Evolutionary conservation across 2,329 filamentous ascomycete species (phyloP).

Genomic region (Colletotrichum endophyticum): DNA sequence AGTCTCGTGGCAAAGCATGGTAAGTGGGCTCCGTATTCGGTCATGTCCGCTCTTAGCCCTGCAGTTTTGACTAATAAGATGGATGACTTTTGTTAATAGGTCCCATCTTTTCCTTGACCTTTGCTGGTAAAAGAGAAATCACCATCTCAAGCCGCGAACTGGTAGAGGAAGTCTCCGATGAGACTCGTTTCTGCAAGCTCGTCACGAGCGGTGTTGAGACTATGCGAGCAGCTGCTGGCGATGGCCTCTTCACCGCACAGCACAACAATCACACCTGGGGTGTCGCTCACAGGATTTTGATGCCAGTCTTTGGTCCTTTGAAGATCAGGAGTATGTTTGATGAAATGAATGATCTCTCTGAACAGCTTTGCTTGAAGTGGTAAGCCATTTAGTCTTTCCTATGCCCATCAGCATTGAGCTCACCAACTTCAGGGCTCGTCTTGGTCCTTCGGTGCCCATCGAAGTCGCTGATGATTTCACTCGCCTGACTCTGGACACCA

Average conservation of each 20-base stretch:
- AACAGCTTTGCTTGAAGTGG: conserved; percentile 60
- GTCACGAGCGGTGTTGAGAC: not conserved
- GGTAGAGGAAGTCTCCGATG: not conserved
- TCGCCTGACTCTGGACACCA: conserved; percentile 64
- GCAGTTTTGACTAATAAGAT: not conserved
- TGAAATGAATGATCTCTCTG: conserved; percentile 55
- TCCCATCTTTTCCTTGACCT: not conserved
- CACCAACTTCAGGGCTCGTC: conserved; percentile 41
- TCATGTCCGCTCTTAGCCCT: not conserved
- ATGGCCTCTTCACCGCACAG: not conserved
- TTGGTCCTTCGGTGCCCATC: conserved; percentile 46
- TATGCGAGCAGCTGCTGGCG: not conserved
- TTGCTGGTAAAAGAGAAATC: not conserved
- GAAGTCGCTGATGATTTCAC: conserved; percentile 64
- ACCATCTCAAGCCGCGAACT: not conserved
- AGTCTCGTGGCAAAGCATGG: not conserved
- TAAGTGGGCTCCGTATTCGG: not conserved
- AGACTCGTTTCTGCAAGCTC: not conserved
- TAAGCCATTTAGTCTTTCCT: conserved; percentile 35
- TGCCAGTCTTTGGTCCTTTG: conserved; percentile 73
- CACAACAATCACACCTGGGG: conserved; percentile 23
- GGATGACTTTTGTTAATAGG: not conserved
- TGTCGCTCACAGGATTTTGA: conserved; percentile 67
- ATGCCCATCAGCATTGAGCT: not conserved
- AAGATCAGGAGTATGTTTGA: conserved; percentile 66